Base-by-base conservation (phyloP, 139 green algal species). In the Chlamydomonas eustigma region DNA sequence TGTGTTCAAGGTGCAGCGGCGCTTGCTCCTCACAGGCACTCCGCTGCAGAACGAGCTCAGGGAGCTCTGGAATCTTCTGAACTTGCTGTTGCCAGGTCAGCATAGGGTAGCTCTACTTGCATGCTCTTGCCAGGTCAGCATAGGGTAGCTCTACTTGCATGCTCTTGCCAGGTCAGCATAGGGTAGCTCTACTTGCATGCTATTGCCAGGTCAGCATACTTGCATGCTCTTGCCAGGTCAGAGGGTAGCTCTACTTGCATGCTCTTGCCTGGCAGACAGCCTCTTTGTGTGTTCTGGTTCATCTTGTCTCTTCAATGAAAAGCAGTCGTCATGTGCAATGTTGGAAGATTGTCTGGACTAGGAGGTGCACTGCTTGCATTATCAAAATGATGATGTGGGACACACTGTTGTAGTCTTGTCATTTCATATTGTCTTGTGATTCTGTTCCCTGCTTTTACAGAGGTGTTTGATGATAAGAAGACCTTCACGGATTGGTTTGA, bases 11-110 rank as follows among this genome's bases (percentile, higher is more conserved):
- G 82, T 81, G 32, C 70, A 76, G 52, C 82, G 86, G 5, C 83
- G 88, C 12, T 78, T 93, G 86, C 83, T 93, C 81, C 83, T 93
- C 39, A 93, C 88, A 3, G 88, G 71, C n/a, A 82, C 77, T 3
- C 77, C 71, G 39, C 64, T 82, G 75, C 92, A 97, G 84, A 97
- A 97, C 66, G 94, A 98, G 78, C 91, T 98, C 70, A 76, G 83
- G 3, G 94, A 98, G 86, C 92, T 98, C 66, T 98, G 94, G 94
- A 82, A 85, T 51, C 85, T 98, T 83, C 90, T 98, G 51, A 97
- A 98, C 81, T 94, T 98, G 83, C 80, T 98, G 66, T 85, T 98
- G 86, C 94, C 94, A 18, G 75, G 44, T 58, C 12, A 18, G 44
- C 12, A 28, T 58, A 58, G 18, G 44, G n/a, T n/a, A n/a, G n/a